Evolutionary conservation across 2,329 filamentous ascomycete genomes (phyloP).

Genomic region (Phialocephala subalpina): DNA sequence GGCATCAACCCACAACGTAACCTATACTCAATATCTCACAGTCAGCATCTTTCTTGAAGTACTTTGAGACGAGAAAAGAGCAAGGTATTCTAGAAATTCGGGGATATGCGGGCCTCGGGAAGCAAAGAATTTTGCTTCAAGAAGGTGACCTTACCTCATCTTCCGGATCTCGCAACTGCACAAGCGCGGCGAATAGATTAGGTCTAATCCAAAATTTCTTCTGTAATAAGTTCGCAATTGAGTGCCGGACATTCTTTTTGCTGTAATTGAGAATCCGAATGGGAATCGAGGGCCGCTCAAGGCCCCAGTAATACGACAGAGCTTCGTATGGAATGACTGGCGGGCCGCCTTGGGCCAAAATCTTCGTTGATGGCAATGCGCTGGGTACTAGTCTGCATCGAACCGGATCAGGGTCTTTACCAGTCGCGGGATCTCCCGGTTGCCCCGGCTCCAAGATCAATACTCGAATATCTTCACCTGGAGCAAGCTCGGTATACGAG

Average conservation of each 20-base stretch:
- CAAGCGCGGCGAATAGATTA: background rate
- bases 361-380: background rate
- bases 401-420: background rate
- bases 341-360: background rate
- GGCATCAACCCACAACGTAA: slow-evolving; percentile 29
- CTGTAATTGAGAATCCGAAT: background rate
- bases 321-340: background rate
- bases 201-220: slow-evolving; percentile 1
- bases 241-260: background rate
- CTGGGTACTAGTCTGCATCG: slow-evolving; percentile 2
- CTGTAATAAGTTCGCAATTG: background rate
- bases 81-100: too few species aligned
- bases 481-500: background rate
- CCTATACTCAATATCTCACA: too few species aligned
- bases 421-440: background rate
- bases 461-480: background rate
- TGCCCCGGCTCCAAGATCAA: background rate
- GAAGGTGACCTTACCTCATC: background rate
- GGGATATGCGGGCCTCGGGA: too few species aligned
- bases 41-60: too few species aligned
- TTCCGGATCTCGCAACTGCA: background rate
- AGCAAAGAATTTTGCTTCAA: too few species aligned
- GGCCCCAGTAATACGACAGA: slow-evolving; percentile 8
- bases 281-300: background rate
- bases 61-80: too few species aligned